Evolutionary conservation across 495 filamentous ascomycete species (phyloP), one percentile per base, ranked within the genome.

Genomic region (Glonium stellatum): DNA sequence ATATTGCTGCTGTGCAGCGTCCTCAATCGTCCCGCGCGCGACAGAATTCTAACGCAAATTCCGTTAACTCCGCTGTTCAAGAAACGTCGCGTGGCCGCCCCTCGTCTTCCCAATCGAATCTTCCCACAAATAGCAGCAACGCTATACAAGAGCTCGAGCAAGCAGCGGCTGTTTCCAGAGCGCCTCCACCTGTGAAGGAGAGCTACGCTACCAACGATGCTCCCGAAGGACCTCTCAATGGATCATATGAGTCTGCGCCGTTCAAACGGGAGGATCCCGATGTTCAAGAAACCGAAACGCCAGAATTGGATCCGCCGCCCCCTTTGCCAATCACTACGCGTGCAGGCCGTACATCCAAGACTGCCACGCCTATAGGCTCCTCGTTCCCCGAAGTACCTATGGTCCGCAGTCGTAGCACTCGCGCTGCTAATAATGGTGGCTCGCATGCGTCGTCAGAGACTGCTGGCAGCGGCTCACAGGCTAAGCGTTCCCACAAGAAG

Each of bases 11-110:
- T 19, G 34, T 63, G 4, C 59, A 71, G 37, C 60, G 69, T 6
- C 69, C 66, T 0, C 39, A 51, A 21, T 69, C 66, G 21, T 64
- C 66, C 1, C 63, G 69, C 9, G 62, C 58, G 19, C 56, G 65
- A 49, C 63, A 68, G 50, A 68, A 65, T 35, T 68, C 65, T 12
- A 65, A 35, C 2, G 48, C 65, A 21, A 64, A 68, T 34, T 68
- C 65, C 11, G 51, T 68, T 0, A 44, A 59, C 41, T 68, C 64
- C 25, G 56, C 65, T 12, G 57, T 54, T 18, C 61, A 51, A 27
- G 83, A 86, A 15, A 78, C 81, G 39, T 81, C 84, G 15, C 81
- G 87, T 62, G 83, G 80, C 59, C 65, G 70, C 10, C 69, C 70
- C n/a, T 64, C 68, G 4, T 70, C 70, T 15, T 59, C 70, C 4